Conservation (phyloP, 2,329 filamentous ascomycete species). For the Diaporthe ampelina region DNA sequence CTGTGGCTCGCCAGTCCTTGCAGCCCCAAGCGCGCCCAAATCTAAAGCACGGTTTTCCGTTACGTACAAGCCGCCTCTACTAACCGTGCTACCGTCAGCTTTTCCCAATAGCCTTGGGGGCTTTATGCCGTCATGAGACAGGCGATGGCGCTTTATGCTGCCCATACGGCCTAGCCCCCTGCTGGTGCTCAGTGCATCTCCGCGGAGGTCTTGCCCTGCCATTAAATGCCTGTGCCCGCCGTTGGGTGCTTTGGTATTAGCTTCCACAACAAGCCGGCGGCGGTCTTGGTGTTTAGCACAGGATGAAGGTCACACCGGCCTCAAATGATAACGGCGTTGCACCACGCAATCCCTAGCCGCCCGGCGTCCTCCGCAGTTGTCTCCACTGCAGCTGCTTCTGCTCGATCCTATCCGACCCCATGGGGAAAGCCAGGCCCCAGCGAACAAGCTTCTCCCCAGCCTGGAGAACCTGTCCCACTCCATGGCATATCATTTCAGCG, state of each 20-base stretch:
- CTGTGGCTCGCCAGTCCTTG: conserved; percentile 4
- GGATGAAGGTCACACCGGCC: not conserved
- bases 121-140: conserved; percentile 40
- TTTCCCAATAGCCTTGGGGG: conserved; percentile 6
- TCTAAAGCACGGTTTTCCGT: conserved; percentile 30
- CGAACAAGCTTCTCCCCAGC: conserved; percentile 26
- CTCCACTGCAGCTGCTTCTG: not conserved
- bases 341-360: conserved; percentile 19
- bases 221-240: conserved; percentile 1
- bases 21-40: conserved; percentile 6
- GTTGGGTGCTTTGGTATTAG: not conserved
- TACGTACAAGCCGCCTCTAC: conserved; percentile 38
- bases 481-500: not conserved
- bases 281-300: conserved; percentile 2
- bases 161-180: not conserved
- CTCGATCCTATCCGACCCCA: conserved; percentile 16
- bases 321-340: conserved; percentile 21
- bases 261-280: conserved; percentile 11
- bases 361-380: conserved; percentile 14
- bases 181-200: conserved; percentile 24
- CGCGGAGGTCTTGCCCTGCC: conserved; percentile 29
- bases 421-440: conserved; percentile 24
- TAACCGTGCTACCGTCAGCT: conserved; percentile 25
- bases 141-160: conserved; percentile 23
- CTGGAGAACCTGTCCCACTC: not conserved